phyloP scores from a whole-genome alignment of 805 yeast genomes.

The Saturnispora dispora region DNA sequence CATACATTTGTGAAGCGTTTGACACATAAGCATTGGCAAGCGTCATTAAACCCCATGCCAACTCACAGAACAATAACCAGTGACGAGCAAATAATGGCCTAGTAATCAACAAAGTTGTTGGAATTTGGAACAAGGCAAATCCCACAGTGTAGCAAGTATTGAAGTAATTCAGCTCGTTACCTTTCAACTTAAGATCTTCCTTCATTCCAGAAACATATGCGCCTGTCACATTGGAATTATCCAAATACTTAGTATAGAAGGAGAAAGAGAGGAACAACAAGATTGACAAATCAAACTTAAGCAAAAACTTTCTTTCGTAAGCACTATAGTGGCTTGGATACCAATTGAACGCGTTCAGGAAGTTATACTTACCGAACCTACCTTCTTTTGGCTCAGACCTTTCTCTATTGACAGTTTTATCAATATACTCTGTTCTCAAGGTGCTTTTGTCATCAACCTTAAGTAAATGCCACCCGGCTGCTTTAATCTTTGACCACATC shows the following conservation, averaged over 20 bases:
- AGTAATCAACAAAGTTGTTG: conserved; percentile 38
- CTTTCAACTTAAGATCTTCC: conserved; percentile 29
- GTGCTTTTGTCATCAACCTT: conserved; percentile 10
- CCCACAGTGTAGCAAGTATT: conserved; percentile 33
- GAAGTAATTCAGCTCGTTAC: conserved; percentile 20
- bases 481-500: not conserved
- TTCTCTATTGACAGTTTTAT: conserved; percentile 11
- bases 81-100: conserved; percentile 43
- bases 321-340: conserved; percentile 16
- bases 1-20: conserved; percentile 42
- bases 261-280: conserved; percentile 25
- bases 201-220: conserved; percentile 67
- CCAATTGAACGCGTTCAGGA: conserved; percentile 12
- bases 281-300: conserved; percentile 12
- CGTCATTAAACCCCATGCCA: conserved; percentile 23
- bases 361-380: conserved; percentile 9
- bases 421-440: conserved; percentile 13
- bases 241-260: conserved; percentile 48
- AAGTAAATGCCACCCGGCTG: not conserved
- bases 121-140: conserved; percentile 51
- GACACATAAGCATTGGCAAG: conserved; percentile 34
- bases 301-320: conserved; percentile 13
- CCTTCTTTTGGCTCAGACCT: conserved; percentile 7
- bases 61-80: conserved; percentile 50
- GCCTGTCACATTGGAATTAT: conserved; percentile 44